Percentiles rank a stretch among this genome's conserved stretches.
Evolutionary conservation across 2,329 filamentous ascomycete species (phyloP).

Genomic region (Myotisia sp.): DNA sequence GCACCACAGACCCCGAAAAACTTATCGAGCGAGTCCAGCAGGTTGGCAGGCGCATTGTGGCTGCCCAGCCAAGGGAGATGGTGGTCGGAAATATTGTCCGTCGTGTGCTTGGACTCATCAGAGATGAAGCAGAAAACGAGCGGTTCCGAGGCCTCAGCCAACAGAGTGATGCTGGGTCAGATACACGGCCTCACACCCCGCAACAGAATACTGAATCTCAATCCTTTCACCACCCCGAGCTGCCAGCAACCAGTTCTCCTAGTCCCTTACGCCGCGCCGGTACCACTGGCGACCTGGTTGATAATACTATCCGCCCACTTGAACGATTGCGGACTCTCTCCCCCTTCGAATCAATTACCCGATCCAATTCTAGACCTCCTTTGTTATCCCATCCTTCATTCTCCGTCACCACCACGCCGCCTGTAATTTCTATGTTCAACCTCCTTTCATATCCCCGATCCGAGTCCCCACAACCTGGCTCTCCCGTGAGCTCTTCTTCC

Average conservation of each 20-base stretch:
- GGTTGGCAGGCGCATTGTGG: conserved; percentile 61
- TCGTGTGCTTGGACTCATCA: conserved; percentile 75
- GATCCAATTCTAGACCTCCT: conserved; percentile 40
- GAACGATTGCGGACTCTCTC: conserved; percentile 2
- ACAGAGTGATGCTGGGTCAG: conserved; percentile 46
- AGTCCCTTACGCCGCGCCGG: neutral
- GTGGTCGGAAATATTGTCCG: conserved; percentile 90
- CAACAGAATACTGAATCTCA: neutral
- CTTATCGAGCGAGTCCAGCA: conserved; percentile 68
- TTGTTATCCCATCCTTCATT: conserved; percentile 5
- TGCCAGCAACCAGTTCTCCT: neutral
- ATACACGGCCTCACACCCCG: conserved; percentile 35
- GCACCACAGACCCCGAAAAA: conserved; percentile 60
- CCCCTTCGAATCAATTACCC: conserved; percentile 14
- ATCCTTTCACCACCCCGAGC: neutral
- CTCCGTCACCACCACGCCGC: conserved; percentile 29
- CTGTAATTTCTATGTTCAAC: conserved; percentile 68
- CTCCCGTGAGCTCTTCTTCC: conserved; percentile 23
- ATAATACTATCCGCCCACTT: neutral
- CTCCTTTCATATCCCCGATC: conserved; percentile 56
- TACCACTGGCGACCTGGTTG: neutral
- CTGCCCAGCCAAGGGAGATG: conserved; percentile 78
- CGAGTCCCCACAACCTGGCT: conserved; percentile 29
- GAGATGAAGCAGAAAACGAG: conserved; percentile 77
- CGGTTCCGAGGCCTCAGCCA: conserved; percentile 47